phyloP scores from a whole-genome alignment of 2,329 filamentous ascomycete species.

The Penicillium sp. region DNA sequence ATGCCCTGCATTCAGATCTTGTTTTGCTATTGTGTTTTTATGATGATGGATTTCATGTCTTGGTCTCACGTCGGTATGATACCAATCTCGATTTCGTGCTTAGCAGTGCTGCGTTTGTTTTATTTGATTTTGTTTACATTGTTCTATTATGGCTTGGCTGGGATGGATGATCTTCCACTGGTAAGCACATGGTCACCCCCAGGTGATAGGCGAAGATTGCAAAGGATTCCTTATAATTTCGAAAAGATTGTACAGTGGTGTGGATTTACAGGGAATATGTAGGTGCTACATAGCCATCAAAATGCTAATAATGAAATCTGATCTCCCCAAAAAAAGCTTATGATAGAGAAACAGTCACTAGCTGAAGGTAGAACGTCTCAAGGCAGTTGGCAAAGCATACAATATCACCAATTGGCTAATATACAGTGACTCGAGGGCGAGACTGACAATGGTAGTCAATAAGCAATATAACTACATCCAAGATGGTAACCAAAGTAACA shows the following conservation, averaged over 20 bases:
- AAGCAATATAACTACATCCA: slow-evolving; percentile 16
- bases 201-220: neutral
- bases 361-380: neutral
- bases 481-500: slow-evolving; percentile 10
- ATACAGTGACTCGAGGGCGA: slow-evolving; percentile 27
- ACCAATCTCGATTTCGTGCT: slow-evolving; percentile 8
- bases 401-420: slow-evolving; percentile 18
- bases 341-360: neutral
- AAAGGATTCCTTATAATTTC: neutral
- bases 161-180: neutral
- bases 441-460: slow-evolving; percentile 7
- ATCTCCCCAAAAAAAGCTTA: neutral
- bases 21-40: slow-evolving; percentile 3
- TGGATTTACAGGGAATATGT: neutral
- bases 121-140: slow-evolving; percentile 6
- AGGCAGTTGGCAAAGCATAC: neutral
- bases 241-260: neutral
- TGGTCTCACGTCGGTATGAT: slow-evolving; percentile 14
- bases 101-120: slow-evolving; percentile 2
- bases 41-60: slow-evolving; percentile 15
- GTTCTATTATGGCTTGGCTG: neutral
- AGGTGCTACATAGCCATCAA: neutral
- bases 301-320: neutral
- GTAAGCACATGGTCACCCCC: neutral
- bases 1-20: neutral